These are phyloP conservation scores for Phytophthora pini DNA, from an alignment of 352 stramenopile genomes.

Conservation along the genomic window DNA sequence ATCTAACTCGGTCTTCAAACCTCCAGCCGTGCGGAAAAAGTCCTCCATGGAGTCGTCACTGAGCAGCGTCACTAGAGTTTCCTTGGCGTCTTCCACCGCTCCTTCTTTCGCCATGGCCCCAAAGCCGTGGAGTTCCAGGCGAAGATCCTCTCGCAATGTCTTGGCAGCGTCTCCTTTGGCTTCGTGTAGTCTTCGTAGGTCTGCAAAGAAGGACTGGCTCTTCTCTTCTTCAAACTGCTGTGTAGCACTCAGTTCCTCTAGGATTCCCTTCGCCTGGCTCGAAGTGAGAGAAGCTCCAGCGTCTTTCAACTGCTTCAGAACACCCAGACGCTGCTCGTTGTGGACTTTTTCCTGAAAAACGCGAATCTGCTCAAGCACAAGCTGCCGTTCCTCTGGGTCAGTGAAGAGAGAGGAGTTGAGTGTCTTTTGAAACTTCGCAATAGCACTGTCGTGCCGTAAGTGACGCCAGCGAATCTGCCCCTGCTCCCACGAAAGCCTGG, in stretches of 20 bases:
- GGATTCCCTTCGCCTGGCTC: conserved; percentile 41
- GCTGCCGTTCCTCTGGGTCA: conserved; percentile 66
- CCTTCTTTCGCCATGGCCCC: conserved; percentile 68
- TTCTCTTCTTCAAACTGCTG: conserved; percentile 75
- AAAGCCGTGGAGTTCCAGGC: conserved; percentile 67
- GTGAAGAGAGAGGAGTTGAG: conserved; percentile 74
- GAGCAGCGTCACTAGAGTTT: conserved; percentile 43
- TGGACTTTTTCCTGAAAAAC: conserved; percentile 62
- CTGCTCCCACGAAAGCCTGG: conserved; percentile 70
- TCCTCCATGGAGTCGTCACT: conserved; percentile 69
- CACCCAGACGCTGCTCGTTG: conserved; percentile 47
- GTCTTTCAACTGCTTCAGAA: conserved; percentile 57
- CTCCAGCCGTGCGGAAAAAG: conserved; percentile 83
- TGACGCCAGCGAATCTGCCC: conserved; percentile 70
- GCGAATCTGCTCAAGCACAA: conserved; percentile 62
- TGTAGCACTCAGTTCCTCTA: conserved; percentile 50
- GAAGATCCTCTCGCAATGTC: conserved; percentile 50
- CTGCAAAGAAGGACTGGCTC: conserved; percentile 66
- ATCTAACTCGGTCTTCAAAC: conserved; percentile 79
- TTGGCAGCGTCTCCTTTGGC: conserved; percentile 44
- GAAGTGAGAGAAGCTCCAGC: conserved; percentile 52
- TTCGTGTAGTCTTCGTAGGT: conserved; percentile 50
- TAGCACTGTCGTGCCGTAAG: conserved; percentile 78
- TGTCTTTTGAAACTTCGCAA: conserved; percentile 62
- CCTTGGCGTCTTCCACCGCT: conserved; percentile 43